Percentiles rank a stretch among this genome's conserved stretches.
Conservation (phyloP, 2,329 filamentous ascomycete species). For the Clonostachys solani region DNA sequence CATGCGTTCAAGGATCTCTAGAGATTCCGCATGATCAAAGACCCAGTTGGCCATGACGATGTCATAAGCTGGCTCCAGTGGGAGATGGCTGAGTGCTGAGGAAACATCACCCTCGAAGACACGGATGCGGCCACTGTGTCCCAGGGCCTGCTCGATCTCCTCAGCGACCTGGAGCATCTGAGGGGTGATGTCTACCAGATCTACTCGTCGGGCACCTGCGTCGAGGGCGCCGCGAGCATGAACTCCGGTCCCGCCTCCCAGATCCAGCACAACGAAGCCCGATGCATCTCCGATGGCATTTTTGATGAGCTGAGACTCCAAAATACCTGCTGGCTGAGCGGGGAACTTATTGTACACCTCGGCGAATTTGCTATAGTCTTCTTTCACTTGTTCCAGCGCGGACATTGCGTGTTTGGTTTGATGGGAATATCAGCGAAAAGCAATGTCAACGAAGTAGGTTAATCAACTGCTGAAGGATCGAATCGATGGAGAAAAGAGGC, state of each 20-base stretch:
- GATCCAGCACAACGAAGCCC: background rate
- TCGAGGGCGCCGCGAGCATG: conserved; percentile 1
- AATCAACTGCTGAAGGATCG: too few relatives aligned
- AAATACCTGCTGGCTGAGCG: too few relatives aligned
- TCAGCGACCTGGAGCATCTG: background rate
- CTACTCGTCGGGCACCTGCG: background rate
- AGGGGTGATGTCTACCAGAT: conserved; percentile 1
- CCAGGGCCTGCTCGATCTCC: background rate
- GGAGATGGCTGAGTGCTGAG: conserved; percentile 7
- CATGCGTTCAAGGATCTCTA: conserved; percentile 16
- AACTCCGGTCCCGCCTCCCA: background rate
- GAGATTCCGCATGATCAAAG: conserved; percentile 17
- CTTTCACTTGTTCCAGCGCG: too few relatives aligned
- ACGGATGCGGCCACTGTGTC: conserved; percentile 6
- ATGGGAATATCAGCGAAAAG: too few relatives aligned
- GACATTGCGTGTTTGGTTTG: too few relatives aligned
- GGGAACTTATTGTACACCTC: too few relatives aligned
- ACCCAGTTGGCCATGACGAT: conserved; percentile 25
- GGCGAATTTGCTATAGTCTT: too few relatives aligned
- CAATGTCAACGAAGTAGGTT: too few relatives aligned
- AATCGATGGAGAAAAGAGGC: too few relatives aligned
- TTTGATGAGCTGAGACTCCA: background rate
- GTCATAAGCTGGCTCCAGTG: conserved; percentile 16
- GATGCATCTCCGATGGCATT: background rate
- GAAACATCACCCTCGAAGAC: conserved; percentile 16